Evolutionary conservation across 2,329 filamentous ascomycete species (phyloP).

Genomic region (Pseudocercospora cruenta): DNA sequence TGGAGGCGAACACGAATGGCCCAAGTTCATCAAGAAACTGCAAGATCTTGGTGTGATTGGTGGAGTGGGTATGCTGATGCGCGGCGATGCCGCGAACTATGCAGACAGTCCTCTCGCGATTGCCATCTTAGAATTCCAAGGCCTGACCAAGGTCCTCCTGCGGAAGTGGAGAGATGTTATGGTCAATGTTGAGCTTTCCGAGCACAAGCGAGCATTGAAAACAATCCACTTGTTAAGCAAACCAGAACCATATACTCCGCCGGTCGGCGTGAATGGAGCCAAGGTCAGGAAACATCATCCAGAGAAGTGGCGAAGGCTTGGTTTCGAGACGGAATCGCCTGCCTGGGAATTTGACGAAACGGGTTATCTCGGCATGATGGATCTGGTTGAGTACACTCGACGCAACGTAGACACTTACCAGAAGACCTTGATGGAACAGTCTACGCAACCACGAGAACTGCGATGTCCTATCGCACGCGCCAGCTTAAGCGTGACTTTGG

Average conservation of each 20-base stretch:
- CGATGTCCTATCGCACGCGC: conserved; percentile 86
- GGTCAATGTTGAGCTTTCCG: conserved; percentile 82
- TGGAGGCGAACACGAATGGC: conserved; percentile 82
- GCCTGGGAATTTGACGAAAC: conserved; percentile 81
- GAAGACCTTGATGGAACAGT: conserved; percentile 87
- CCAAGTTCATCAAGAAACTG: conserved; percentile 88
- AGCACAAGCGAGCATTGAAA: conserved; percentile 86
- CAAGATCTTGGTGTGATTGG: conserved; percentile 93
- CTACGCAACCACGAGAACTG: conserved; percentile 68
- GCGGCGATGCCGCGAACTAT: conserved; percentile 88
- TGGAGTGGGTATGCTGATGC: conserved; percentile 88
- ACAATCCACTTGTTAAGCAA: conserved; percentile 70
- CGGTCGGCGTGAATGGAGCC: conserved; percentile 28
- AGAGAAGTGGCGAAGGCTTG: conserved; percentile 89
- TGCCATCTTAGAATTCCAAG: conserved; percentile 90
- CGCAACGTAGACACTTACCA: conserved; percentile 92
- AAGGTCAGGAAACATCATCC: conserved; percentile 70
- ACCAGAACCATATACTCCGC: conserved; percentile 60
- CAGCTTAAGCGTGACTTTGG: conserved; percentile 82
- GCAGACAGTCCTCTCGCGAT: conserved; percentile 84
- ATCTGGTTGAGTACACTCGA: conserved; percentile 88
- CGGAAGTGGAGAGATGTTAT: conserved; percentile 84
- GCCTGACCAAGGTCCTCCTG: conserved; percentile 52
- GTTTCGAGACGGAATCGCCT: conserved; percentile 89
- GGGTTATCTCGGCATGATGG: conserved; percentile 96